Base-by-base conservation (phyloP, 805 yeast species). In the Hanseniaspora pseudoguilliermondii region DNA sequence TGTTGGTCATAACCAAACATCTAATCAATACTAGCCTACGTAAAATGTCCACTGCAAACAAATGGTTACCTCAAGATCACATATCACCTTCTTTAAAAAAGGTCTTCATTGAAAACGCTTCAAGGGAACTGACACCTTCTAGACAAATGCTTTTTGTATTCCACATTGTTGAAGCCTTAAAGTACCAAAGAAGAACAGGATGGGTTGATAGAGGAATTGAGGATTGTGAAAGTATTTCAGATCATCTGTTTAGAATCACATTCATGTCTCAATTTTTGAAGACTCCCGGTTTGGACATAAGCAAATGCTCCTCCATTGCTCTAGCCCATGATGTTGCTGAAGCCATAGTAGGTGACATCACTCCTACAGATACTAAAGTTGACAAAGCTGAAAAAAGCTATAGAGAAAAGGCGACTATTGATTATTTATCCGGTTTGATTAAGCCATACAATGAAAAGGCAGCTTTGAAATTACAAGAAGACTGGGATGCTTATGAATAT, bases 221-320 rank as follows among this genome's bases (percentile, higher is more conserved):
- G 2, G 64, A 67, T 2, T 72, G 76, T 61, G 77, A 88, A 68
- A 79, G 85, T 52, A 88, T 89, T 52, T 78, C 87, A n/a, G 97
- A 90, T 69, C 97, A 91, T 68, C 90, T 90, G 96, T 90, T 91
- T 66, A 75, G 98, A 57, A 90, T 91, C 96, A 81, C 88, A 5
- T 73, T 90, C 21, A 80, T 88, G 44, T 75, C 91, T 23, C 79
- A 89, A 84, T 68, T 88, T 25, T 75, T 87, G 44, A 69, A 71
- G 32, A 70, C 75, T 51, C 68, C 69, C n/a, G 69, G 72, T 2
- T 73, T 85, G 35, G 81, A 86, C 68, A 73, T 78, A 27, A 75
- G 78, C 58, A 79, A 79, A 62, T 88, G 96, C 72, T 84, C 82
- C 50, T 84, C 85, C 69, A 89, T 91, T 54, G 89, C 96, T 0